Base-by-base conservation (phyloP, 2,329 filamentous ascomycete species). In the Colletotrichum noveboracense region DNA sequence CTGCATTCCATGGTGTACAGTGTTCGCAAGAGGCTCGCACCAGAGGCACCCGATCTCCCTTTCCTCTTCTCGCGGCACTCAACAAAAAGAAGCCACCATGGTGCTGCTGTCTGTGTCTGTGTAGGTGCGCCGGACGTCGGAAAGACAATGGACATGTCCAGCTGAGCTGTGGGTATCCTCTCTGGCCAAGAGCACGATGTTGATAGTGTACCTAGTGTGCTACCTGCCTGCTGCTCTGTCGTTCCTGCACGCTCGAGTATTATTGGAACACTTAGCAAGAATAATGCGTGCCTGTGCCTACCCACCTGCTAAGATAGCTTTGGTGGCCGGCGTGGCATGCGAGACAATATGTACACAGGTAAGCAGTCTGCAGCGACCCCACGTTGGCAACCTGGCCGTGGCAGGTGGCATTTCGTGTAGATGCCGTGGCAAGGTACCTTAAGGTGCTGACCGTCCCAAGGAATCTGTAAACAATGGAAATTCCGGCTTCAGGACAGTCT, bases 1-100 rank as follows among this genome's bases (percentile, higher is more conserved):
- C 62, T 75, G 72, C 62, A 62, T 66, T 67, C 72, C 72, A 75
- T 72, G 62, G 61, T 13, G n/a, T 21, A 71, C 62, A 61, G 55
- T 30, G 61, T 12, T 61, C 38, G 61, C 18, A 52, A 71, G 55
- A 62, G 71, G 60, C 26, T 24, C 32, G 55, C 36, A 36, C 65
- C 55, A 30, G 34, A 21, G 56, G 38, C n/a, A 52, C 18, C 43
- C n/a, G 43, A 52, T 52, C 43, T 52, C 43, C 43, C 43, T 52
- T 52, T 52, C n/a, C 43, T 52, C n/a, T 52, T 52, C 43, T 52
- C 43, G 43, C n/a, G 43, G 43, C 43, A 52, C 43, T 52, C 43
- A 52, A 52, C 43, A 21, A 52, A 52, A 52, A 21, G 43, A 52
- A 52, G 43, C 43, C 43, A 21, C n/a, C 12, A 52, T n/a, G 18